phyloP scores from a whole-genome alignment of 768 basidiomycete species.

The Agaricus sinodeliciosus region DNA sequence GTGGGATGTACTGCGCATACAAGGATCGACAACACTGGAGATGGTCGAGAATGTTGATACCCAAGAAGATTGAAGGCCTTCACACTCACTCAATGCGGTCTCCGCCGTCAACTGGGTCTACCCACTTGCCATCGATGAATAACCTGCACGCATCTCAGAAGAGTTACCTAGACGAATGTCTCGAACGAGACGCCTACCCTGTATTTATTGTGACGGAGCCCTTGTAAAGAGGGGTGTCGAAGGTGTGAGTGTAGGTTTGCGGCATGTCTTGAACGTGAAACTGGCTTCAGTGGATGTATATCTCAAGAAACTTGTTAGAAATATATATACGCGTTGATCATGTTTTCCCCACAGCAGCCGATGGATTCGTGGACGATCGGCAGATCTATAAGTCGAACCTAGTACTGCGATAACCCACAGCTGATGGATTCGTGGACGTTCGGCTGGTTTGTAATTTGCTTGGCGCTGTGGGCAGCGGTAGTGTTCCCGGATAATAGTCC shows the following conservation, averaged over 20 bases:
- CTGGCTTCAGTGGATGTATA: too few species aligned
- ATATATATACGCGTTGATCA: too few species aligned
- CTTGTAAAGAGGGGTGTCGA: slow-evolving; percentile 17
- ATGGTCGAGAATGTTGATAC: not conserved
- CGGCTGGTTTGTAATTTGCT: too few species aligned
- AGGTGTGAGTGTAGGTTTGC: slow-evolving; percentile 16
- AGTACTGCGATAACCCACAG: too few species aligned
- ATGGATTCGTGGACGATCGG: too few species aligned
- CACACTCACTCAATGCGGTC: slow-evolving; percentile 60
- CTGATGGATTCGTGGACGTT: too few species aligned
- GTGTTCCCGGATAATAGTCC: too few species aligned
- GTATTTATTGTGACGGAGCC: slow-evolving; percentile 16
- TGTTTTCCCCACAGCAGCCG: too few species aligned
- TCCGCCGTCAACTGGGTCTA: slow-evolving; percentile 42
- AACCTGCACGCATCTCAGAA: slow-evolving; percentile 29
- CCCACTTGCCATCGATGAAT: slow-evolving; percentile 67
- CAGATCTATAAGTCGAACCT: too few species aligned
- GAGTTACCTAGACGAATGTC: slow-evolving; percentile 9
- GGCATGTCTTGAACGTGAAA: slow-evolving; percentile 9
- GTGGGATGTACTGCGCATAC: slow-evolving; percentile 17
- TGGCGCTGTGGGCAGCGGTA: too few species aligned
- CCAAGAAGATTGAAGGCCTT: not conserved
- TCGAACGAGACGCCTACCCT: slow-evolving; percentile 10
- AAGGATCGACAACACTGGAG: slow-evolving; percentile 51
- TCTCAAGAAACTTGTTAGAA: too few species aligned